Evolutionary conservation across 2,329 filamentous ascomycete species (phyloP).

Genomic region (Fusarium siculi): DNA sequence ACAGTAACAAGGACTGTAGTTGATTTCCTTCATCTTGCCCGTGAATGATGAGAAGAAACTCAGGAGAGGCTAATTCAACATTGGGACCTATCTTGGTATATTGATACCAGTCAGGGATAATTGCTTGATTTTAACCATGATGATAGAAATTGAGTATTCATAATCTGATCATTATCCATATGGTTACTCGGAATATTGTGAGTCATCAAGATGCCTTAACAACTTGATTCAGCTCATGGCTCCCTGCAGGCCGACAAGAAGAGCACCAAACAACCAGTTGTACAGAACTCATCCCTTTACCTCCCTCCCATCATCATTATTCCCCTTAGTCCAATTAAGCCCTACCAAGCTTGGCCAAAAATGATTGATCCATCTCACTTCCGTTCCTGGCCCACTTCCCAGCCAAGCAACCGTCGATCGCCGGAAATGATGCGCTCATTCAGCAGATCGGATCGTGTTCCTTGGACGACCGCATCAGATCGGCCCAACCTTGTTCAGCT

Average conservation of each 20-base stretch:
- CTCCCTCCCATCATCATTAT: neutral
- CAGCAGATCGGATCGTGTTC: constrained; percentile 23
- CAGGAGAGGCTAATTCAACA: neutral
- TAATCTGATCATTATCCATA: neutral
- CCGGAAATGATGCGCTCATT: constrained; percentile 33
- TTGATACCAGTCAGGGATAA: too few relatives aligned
- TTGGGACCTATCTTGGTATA: too few relatives aligned
- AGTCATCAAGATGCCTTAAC: neutral
- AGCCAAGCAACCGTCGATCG: constrained; percentile 11
- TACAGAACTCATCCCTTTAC: neutral
- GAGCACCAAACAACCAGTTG: neutral
- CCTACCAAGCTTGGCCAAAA: neutral
- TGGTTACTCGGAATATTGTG: neutral
- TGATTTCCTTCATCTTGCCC: neutral
- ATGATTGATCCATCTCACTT: neutral
- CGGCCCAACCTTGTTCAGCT: constrained; percentile 6
- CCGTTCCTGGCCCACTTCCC: constrained; percentile 20
- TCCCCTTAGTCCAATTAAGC: neutral
- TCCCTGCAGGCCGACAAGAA: neutral
- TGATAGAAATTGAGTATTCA: accelerated
- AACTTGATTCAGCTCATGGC: neutral
- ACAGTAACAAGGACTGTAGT: neutral
- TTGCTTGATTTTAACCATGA: accelerated
- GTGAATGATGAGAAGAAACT: neutral
- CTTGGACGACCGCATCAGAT: constrained; percentile 23